phyloP scores from a whole-genome alignment of 2,329 filamentous ascomycete species.

The Colletotrichum phormii region DNA sequence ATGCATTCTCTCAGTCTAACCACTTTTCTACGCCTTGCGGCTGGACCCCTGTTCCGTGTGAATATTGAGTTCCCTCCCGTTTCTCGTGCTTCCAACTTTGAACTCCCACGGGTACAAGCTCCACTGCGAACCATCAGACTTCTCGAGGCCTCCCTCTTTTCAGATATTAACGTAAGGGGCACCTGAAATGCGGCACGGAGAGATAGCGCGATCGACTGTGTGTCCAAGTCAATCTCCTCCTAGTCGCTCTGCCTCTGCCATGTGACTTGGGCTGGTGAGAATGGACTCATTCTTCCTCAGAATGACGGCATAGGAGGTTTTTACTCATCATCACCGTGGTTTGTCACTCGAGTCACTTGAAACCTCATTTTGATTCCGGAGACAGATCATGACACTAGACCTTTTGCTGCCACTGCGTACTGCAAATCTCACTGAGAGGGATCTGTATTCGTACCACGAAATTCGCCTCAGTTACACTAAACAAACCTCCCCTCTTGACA shows the following conservation, averaged over 20 bases:
- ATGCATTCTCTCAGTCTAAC: not conserved
- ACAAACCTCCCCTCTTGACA: not conserved
- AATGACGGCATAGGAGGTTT: not conserved
- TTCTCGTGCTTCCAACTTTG: not conserved
- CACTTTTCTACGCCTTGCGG: not conserved
- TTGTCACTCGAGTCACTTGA: not conserved
- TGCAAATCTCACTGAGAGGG: not conserved
- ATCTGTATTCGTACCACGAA: not conserved
- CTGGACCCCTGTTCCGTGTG: not conserved
- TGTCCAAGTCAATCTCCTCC: too few species aligned
- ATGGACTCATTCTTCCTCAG: not conserved
- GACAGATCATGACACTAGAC: not conserved
- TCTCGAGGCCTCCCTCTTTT: not conserved
- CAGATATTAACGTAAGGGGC: not conserved
- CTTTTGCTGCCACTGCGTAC: not conserved
- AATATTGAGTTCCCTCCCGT: not conserved
- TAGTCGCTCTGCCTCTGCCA: not conserved
- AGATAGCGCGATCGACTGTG: not conserved
- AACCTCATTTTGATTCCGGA: not conserved
- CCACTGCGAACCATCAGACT: not conserved
- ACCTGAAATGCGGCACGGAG: not conserved
- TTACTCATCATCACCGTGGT: not conserved
- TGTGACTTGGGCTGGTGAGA: not conserved
- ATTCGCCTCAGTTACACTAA: not conserved
- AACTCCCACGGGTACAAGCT: not conserved